Conservation (phyloP, 768 basidiomycete species). For the Boletus reticulatus region DNA sequence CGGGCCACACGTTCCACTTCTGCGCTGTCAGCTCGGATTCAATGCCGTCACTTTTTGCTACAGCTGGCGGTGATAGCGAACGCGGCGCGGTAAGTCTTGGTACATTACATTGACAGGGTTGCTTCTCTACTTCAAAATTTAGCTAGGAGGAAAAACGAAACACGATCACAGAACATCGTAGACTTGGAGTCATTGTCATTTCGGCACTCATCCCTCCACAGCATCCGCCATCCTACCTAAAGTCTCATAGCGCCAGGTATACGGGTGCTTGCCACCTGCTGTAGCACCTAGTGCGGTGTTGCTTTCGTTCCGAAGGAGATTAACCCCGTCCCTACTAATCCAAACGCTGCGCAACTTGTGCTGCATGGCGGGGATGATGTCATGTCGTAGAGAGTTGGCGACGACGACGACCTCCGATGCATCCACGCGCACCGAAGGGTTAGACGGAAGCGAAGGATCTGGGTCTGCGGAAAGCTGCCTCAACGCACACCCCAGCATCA, state of each 20-base stretch:
- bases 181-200: neutral
- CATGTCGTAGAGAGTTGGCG: conserved; percentile 66
- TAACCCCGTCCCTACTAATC: conserved; percentile 50
- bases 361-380: conserved; percentile 59
- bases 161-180: neutral
- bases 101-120: neutral
- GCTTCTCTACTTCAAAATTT: conserved; percentile 1
- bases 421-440: conserved; percentile 27
- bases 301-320: conserved; percentile 36
- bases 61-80: too few relatives aligned
- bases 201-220: conserved; percentile 42
- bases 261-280: conserved; percentile 30
- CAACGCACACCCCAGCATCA: conserved; percentile 35
- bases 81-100: too few relatives aligned
- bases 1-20: neutral
- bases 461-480: conserved; percentile 24
- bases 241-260: conserved; percentile 56
- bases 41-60: too few relatives aligned
- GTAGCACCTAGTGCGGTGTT: conserved; percentile 24
- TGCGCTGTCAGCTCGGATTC: too few relatives aligned
- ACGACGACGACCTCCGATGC: conserved; percentile 53
- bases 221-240: conserved; percentile 60
- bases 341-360: conserved; percentile 60
- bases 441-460: conserved; percentile 17
- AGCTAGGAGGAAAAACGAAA: neutral